phyloP scores from a whole-genome alignment of 495 filamentous ascomycete genomes.

The Platismatia glauca region DNA sequence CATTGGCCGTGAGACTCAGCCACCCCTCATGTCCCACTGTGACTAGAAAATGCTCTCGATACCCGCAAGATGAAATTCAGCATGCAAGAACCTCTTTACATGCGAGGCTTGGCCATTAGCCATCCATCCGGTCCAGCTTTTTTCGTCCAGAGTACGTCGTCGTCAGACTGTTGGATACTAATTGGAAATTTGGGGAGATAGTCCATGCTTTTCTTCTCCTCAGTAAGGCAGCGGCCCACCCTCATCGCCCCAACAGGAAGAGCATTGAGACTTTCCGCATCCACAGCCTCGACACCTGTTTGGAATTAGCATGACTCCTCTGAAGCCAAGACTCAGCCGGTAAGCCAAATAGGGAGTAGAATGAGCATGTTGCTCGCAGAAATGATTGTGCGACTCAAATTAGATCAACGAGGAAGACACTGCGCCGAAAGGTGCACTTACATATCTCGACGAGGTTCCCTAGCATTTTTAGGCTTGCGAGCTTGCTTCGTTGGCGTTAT shows the following conservation, averaged over 20 bases:
- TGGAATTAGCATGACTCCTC: background rate
- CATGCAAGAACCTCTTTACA: background rate
- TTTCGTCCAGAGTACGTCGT: background rate
- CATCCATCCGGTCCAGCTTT: background rate
- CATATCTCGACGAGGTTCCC: background rate
- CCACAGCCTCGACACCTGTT: slow-evolving; percentile 1
- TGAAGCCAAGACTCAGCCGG: background rate
- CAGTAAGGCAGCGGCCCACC: background rate
- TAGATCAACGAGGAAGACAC: background rate
- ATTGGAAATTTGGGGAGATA: background rate
- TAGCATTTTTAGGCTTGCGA: background rate
- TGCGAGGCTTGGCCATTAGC: background rate
- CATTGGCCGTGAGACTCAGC: background rate
- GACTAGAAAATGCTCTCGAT: background rate
- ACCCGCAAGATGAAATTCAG: background rate
- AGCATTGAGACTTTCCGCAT: background rate
- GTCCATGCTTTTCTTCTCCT: background rate
- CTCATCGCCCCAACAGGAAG: background rate
- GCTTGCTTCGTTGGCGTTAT: background rate
- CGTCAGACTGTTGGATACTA: background rate
- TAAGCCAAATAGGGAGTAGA: too few relatives aligned
- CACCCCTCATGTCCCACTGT: background rate
- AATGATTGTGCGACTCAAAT: background rate
- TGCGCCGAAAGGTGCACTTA: background rate
- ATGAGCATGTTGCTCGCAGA: too few relatives aligned